Conservation (phyloP, 805 yeast species). For the Candida oleophila region DNA sequence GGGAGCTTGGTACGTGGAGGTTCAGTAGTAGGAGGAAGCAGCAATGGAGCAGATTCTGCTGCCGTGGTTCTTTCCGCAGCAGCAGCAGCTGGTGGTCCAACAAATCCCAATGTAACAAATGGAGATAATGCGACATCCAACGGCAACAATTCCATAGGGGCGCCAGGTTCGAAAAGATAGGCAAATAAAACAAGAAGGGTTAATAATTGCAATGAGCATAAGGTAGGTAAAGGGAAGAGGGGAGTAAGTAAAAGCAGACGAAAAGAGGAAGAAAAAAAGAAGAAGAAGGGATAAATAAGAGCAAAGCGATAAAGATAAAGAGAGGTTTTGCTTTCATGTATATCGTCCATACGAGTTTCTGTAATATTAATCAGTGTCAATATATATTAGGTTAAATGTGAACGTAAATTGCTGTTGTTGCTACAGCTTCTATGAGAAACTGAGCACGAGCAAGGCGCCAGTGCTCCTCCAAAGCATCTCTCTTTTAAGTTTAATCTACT, state of each 20-base stretch:
- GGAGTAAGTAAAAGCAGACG: background rate
- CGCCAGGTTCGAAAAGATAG: background rate
- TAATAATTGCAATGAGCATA: background rate
- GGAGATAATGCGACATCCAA: slow-evolving; percentile 6
- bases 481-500: too few species aligned
- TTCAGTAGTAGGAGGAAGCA: background rate
- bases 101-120: background rate
- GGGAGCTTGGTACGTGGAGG: slow-evolving; percentile 4
- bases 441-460: too few species aligned
- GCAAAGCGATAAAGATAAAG: background rate
- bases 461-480: too few species aligned
- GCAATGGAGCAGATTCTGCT: background rate
- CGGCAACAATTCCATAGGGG: slow-evolving; percentile 6
- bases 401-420: background rate
- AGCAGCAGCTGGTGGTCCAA: background rate
- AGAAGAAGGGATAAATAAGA: background rate
- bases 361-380: background rate
- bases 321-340: too few species aligned
- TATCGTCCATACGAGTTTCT: background rate
- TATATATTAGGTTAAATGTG: background rate
- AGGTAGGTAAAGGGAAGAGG: background rate
- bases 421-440: background rate
- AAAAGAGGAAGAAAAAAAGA: background rate
- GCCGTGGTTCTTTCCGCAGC: slow-evolving; percentile 1
- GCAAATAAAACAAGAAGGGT: background rate